These are phyloP conservation scores for Vitis hybrid DNA, from an alignment of 177 flowering plant genomes.

Conservation along the genomic window DNA sequence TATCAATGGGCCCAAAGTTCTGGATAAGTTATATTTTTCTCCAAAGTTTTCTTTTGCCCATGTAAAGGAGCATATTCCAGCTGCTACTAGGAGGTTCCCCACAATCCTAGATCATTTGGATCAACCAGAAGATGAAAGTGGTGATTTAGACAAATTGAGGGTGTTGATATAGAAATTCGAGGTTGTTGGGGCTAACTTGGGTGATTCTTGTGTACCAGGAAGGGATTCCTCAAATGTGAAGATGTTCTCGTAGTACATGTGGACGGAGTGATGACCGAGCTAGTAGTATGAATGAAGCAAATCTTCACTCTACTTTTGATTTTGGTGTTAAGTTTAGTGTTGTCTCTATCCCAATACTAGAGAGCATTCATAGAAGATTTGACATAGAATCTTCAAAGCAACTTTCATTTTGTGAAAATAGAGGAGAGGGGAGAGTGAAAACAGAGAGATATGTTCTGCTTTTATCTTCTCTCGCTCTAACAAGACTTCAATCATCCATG, in stretches of 20 bases:
- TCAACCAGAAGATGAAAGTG: not conserved
- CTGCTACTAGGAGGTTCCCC: too few relatives aligned
- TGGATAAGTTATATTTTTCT: too few relatives aligned
- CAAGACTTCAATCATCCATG: too few relatives aligned
- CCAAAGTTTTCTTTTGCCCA: too few relatives aligned
- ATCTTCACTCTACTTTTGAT: conserved; percentile 90
- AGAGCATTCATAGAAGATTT: conserved; percentile 60
- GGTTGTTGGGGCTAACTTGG: not conserved
- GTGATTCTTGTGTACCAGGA: not conserved
- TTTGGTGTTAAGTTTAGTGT: conserved; percentile 73
- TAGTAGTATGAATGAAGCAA: conserved; percentile 82
- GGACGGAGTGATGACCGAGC: conserved; percentile 81
- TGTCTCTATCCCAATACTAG: conserved; percentile 58
- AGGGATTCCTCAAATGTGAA: too few relatives aligned
- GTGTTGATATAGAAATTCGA: not conserved
- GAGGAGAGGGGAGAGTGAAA: conserved; percentile 34
- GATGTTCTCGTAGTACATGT: not conserved
- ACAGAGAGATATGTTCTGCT: too few relatives aligned
- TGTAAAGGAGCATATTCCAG: too few relatives aligned
- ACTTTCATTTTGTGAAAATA: conserved; percentile 52
- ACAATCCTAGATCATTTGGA: not conserved
- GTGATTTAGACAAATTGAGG: not conserved
- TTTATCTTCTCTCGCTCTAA: too few relatives aligned
- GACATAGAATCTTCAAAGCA: conserved; percentile 75
- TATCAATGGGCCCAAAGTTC: too few relatives aligned